phyloP scores from a whole-genome alignment of 129 eudicot genomes.

The Dittrichia graveolens region DNA sequence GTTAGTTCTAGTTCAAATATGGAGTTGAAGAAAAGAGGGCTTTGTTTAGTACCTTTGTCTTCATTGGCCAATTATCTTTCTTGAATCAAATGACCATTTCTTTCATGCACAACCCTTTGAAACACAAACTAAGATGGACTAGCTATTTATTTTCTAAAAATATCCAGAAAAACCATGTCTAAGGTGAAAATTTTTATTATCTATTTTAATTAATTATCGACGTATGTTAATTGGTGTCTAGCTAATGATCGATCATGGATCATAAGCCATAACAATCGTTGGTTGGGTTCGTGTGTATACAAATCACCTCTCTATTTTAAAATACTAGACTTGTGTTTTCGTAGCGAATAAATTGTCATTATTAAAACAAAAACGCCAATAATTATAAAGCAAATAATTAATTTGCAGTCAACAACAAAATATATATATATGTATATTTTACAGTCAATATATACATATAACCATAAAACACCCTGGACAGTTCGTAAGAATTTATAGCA shows the following conservation, averaged over 20 bases:
- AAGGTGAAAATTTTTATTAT: not conserved
- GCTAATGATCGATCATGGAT: not conserved
- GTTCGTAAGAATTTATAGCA: conserved; percentile 11
- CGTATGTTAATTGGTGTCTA: not conserved
- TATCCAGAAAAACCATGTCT: not conserved
- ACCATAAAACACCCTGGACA: conserved; percentile 20
- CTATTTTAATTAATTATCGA: no score
- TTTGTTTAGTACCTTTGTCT: conserved; percentile 67
- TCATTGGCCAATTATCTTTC: conserved; percentile 43
- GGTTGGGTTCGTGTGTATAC: not conserved
- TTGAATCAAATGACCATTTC: conserved; percentile 22
- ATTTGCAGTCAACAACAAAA: not conserved
- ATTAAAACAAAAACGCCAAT: not conserved
- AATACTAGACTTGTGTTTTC: not conserved
- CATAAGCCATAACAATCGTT: conserved; percentile 17
- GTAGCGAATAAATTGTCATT: not conserved
- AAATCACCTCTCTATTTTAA: not conserved
- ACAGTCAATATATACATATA: not conserved
- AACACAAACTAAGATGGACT: conserved; percentile 10
- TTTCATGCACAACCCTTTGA: conserved; percentile 16
- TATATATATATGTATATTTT: not conserved
- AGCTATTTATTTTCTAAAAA: not conserved
- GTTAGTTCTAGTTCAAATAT: conserved; percentile 20
- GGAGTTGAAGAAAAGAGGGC: conserved; percentile 58
- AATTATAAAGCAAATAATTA: not conserved